phyloP scores from a whole-genome alignment of 371 early-diverging fungal genomes.

The Saksenaea oblongispora region DNA sequence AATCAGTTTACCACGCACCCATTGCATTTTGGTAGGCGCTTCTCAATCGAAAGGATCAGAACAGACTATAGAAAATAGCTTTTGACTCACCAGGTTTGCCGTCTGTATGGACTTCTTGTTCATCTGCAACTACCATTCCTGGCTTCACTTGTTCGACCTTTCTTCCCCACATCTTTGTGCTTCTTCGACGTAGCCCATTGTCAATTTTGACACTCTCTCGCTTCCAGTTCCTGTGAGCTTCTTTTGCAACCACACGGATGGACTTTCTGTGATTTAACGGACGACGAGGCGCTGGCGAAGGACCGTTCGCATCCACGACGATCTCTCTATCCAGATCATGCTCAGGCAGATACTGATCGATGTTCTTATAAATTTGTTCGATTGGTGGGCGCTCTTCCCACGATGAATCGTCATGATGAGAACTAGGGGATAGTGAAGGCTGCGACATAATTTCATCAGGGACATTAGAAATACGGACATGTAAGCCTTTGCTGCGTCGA shows the following conservation, averaged over 20 bases:
- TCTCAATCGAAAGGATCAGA: constrained; percentile 12
- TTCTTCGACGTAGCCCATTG: constrained; percentile 44
- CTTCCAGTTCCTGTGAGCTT: constrained; percentile 32
- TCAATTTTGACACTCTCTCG: constrained; percentile 12
- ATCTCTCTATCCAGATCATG: constrained; percentile 78
- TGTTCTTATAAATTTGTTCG: constrained; percentile 67
- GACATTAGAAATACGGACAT: not conserved
- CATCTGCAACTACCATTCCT: constrained; percentile 14
- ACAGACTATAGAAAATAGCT: not conserved
- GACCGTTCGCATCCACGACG: constrained; percentile 41
- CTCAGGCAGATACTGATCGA: constrained; percentile 73
- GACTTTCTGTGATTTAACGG: constrained; percentile 43
- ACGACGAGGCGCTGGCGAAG: not conserved
- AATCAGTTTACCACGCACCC: constrained; percentile 86
- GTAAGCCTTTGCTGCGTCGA: not conserved
- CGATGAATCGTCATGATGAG: not conserved
- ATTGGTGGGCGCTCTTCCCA: constrained; percentile 73
- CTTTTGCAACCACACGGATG: constrained; percentile 51
- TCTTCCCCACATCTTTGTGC: constrained; percentile 58
- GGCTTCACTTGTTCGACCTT: constrained; percentile 45
- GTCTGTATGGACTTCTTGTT: constrained; percentile 4
- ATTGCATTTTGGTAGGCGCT: constrained; percentile 48
- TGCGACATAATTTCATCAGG: not conserved
- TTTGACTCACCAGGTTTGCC: not conserved
- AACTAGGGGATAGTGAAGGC: not conserved